Base-by-base conservation (phyloP, 148 eudicot genomes). In the Agrostemma githago region DNA sequence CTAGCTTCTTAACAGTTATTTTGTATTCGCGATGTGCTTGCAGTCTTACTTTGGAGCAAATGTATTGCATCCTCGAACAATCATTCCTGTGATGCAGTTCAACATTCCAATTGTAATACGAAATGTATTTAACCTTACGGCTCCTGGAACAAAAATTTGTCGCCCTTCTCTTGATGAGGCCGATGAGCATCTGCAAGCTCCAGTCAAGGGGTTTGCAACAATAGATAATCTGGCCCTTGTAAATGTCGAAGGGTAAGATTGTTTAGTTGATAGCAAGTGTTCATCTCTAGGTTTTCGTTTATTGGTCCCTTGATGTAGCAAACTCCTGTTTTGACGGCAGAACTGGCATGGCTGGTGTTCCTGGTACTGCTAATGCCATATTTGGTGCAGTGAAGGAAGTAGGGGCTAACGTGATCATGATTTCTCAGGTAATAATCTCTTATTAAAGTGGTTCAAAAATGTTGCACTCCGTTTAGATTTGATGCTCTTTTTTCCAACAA, bases 1-100 rank as follows among this genome's bases (percentile, higher is more conserved):
- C 51, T 4, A 19, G 58, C 51, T 4, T 34, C 20, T 26, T 77
- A 21, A 39, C 46, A 39, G 1, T 41, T 15, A 54, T 20, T 4
- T 15, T 16, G 38, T 40, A 21, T 9, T 78, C 75, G 14, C 43
- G 3, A 62, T 83, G 71, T 66, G 53, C 72, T 62, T 83, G 83
- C 93, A 96, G 97, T 96, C 99, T 78, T 96, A 96, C 83, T 96
- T 96, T 85, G 99, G 99, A 62, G 99, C 97, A 71, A 96, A 96
- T 85, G 99, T 96, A 60, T 82, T 96, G 81, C 99, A 96, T 83
- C 99, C 99, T 42, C 90, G 97, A 17, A 96, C 99, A 74, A 96
- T 96, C 26, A 90, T 96, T 78, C 99, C 99, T 40, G 99, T 96
- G 57, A 96, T 96, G 99, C 86, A 72, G 71, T 86, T 84, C 71